These are phyloP conservation scores for Monosporozyma aerobia DNA, from an alignment of 805 yeast genomes.

Conservation along the genomic window DNA sequence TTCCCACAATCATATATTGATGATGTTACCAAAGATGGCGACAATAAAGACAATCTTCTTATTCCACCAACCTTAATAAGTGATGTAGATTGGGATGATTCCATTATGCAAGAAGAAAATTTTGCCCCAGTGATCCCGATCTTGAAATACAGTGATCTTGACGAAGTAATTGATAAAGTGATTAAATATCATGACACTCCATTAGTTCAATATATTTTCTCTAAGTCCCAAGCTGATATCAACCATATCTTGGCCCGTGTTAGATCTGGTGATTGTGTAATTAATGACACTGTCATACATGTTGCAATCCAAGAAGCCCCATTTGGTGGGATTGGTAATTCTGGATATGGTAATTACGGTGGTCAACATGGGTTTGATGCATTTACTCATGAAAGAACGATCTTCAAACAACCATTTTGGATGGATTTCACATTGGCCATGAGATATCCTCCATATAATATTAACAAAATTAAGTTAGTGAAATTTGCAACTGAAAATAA, in stretches of 20 bases:
- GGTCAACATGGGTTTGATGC: slow-evolving; percentile 59
- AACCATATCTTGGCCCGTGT: slow-evolving; percentile 40
- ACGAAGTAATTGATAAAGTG: slow-evolving; percentile 37
- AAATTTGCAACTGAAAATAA: slow-evolving; percentile 23
- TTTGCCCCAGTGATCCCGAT: slow-evolving; percentile 86
- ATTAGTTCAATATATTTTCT: slow-evolving; percentile 66
- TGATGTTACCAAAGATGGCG: slow-evolving; percentile 12
- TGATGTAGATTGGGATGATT: slow-evolving; percentile 55
- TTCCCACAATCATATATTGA: slow-evolving; percentile 13
- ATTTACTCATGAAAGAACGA: slow-evolving; percentile 70
- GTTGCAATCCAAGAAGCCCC: slow-evolving; percentile 63
- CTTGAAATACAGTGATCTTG: slow-evolving; percentile 40
- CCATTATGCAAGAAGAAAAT: slow-evolving; percentile 64
- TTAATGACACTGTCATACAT: slow-evolving; percentile 68
- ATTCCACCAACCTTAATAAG: slow-evolving; percentile 69
- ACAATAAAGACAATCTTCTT: slow-evolving; percentile 32
- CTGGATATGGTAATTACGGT: slow-evolving; percentile 80
- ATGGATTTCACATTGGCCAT: slow-evolving; percentile 47
- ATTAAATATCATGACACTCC: slow-evolving; percentile 58
- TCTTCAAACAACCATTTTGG: slow-evolving; percentile 56
- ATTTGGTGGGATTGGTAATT: slow-evolving; percentile 83
- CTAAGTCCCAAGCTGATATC: slow-evolving; percentile 39
- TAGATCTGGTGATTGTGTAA: slow-evolving; percentile 62
- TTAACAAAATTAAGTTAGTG: slow-evolving; percentile 26
- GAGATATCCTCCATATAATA: slow-evolving; percentile 57